Base-by-base conservation (phyloP, 306 rosid genomes). In the Quercus variabilis region DNA sequence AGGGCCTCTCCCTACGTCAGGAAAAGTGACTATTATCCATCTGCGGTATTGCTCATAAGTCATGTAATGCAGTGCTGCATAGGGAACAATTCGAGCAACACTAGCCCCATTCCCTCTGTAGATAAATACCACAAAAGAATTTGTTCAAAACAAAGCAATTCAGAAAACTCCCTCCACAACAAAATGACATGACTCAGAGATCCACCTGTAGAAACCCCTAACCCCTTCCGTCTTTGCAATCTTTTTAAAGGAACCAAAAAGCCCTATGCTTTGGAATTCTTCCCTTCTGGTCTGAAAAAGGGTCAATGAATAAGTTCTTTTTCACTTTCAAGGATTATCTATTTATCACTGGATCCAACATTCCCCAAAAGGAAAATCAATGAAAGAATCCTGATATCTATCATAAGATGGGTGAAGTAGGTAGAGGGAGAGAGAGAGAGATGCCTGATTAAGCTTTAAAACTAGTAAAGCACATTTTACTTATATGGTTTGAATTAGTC, bases 21-120 rank as follows among this genome's bases (percentile, higher is more conserved):
- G 99, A 73, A 90, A 91, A 81, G 95, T 63, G 25, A 74, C 92
- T 81, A 90, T 78, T 56, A 95, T 95, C 94, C 94, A 83, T 86
- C 98, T 82, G 52, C 99, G 90, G 86, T 95, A 95, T 79, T 95
- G 96, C 83, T 92, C 97, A 3, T 95, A 93, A 26, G 94, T 81
- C 99, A 93, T 95, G 23, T 80, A 95, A 79, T 95, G 99, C 83
- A 95, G 86, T 19, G 97, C 98, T 5, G 98, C 98, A 81, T 95
- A 93, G 30, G 98, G 99, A 79, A 95, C 91, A 84, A 95, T 93
- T 87, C 99, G 92, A 17, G 99, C 98, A 60, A 95, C 89, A 87
- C 99, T 91, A 73, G 98, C 99, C 79, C 99, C 99, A 74, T 95
- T 93, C 72, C 99, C 99, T 83, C 97, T 95, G 89, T 12, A 77